Evolutionary conservation across 106 monocot genomes (phyloP), one percentile per base, ranked within the genome.

Genomic region (Iris macrosiphon): DNA sequence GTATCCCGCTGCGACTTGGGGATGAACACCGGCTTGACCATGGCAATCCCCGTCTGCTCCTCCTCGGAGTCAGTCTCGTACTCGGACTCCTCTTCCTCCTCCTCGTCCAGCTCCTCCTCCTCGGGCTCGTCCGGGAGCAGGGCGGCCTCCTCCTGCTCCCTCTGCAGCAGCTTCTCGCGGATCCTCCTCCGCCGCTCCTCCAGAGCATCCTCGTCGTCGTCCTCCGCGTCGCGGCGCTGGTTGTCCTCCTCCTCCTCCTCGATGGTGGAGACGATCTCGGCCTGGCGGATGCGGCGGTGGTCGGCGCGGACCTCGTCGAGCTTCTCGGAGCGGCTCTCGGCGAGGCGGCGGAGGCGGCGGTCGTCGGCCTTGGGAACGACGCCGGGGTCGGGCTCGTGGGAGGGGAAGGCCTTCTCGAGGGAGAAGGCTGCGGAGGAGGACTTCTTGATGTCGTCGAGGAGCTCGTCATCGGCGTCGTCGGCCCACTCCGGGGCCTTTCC

Each of bases 401-500:
- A 22, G 0, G 86, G 86, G 49, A 93, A 93, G 11, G 83, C 93
- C 52, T 68, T 72, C 61, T 88, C 83, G 7, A 93, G 73, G 11
- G 34, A 4, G 10, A 10, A 4, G 7, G 70, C 59, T 18, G 67
- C 68, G 1, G 61, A 38, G 4, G 72, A 56, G 1, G 72, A 39
- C 0, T 60, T 40, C 13, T 74, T 52, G 52, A 88, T 40, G 17
- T 81, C 84, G 4, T 18, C 27, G n/a, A n/a, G n/a, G 4, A 44
- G 28, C 1, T 83, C 84, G 14, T 88, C 88, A 0, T 88, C 88
- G 4, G 12, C 72, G 1, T 81, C 80, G 2, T 80, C 83, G 7
- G 93, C 93, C 93, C 93, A 93, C 48, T 93, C 93, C 0, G 93
- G 93, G n/a, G 88, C 93, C 37, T 93, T 93, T 0, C 93, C 93